Conservation (phyloP, 352 stramenopile genomes). For the Phytophthora vignae region DNA sequence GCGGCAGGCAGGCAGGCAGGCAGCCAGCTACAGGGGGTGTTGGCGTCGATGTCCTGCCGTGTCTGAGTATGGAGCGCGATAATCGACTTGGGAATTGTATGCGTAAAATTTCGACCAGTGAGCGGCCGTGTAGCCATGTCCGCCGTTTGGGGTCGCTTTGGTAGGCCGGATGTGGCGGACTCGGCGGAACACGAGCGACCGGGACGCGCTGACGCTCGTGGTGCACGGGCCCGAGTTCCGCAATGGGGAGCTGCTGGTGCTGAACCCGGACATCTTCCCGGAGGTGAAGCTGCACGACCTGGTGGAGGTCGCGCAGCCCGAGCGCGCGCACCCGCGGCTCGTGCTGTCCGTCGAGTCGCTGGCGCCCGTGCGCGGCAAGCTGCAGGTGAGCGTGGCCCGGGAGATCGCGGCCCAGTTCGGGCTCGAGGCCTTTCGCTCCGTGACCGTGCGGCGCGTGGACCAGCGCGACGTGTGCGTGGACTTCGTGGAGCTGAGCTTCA, state of each 20-base stretch:
- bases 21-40: neutral
- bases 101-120: neutral
- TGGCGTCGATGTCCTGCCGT: too few relatives aligned
- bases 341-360: conserved; percentile 74
- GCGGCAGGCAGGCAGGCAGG: neutral
- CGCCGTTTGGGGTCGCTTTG: too few relatives aligned
- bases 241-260: conserved; percentile 68
- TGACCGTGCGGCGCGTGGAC: conserved; percentile 68
- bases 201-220: conserved; percentile 64
- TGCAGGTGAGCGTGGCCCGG: conserved; percentile 82
- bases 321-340: conserved; percentile 65
- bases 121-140: neutral
- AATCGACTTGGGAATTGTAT: neutral
- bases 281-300: conserved; percentile 65
- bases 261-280: conserved; percentile 81
- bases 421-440: conserved; percentile 67
- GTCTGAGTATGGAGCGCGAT: neutral
- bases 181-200: conserved; percentile 49
- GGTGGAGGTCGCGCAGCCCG: conserved; percentile 67
- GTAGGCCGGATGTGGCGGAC: conserved; percentile 28
- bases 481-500: conserved; percentile 91
- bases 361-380: conserved; percentile 68
- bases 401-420: conserved; percentile 80
- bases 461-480: conserved; percentile 68
- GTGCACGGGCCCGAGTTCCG: conserved; percentile 80